Base-by-base conservation (phyloP, 495 filamentous ascomycete genomes). In the Staphylotrichum tortipilum region DNA sequence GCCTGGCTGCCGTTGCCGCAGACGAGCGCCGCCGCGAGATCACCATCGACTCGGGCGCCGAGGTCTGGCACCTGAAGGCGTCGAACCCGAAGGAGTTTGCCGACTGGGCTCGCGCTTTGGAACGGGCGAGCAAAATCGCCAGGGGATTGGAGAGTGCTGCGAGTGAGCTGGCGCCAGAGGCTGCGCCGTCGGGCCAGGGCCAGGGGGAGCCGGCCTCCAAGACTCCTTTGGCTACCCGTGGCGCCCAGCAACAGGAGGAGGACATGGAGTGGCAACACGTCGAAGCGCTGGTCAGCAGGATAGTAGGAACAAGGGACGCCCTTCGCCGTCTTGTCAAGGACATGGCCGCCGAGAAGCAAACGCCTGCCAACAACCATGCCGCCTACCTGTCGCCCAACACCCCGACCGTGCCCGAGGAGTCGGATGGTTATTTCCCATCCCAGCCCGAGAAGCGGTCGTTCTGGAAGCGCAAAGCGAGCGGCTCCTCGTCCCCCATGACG, bases 1-100 rank as follows among this genome's bases (percentile, higher is more conserved):
- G 87, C 18, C 67, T 98, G 50, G 94, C 92, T 15, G 92, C 88
- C 3, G 84, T 97, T 24, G 85, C 88, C 2, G 89, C 89, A 15
- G 89, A 92, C 58, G 86, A 88, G 57, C 80, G 82, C 58, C 78
- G 84, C 36, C 78, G 89, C 42, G 89, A 97, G 69, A 95, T 98
- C 23, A 94, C 87, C 12, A 89, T 98, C 42, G 92, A 98, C 59
- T 97, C 94, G 0, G 92, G 92, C 0, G 89, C 91, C 5, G 92
- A 98, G 64, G 78, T 98, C 9, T 98, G 92, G 92, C 92, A 96
- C 71, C 73, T 98, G n/a, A 82, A 82, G 52, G 89, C 91, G 19
- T 76, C 74, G 22, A 91, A 85, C 54, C 76, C 80, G 7, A 82
- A 81, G 49, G 94, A 97, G 38, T 98, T 95, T 66, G 74, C 71